phyloP scores from a whole-genome alignment of 1,284 basidiomycete genomes.

The Ceratobasidium theobromae region DNA sequence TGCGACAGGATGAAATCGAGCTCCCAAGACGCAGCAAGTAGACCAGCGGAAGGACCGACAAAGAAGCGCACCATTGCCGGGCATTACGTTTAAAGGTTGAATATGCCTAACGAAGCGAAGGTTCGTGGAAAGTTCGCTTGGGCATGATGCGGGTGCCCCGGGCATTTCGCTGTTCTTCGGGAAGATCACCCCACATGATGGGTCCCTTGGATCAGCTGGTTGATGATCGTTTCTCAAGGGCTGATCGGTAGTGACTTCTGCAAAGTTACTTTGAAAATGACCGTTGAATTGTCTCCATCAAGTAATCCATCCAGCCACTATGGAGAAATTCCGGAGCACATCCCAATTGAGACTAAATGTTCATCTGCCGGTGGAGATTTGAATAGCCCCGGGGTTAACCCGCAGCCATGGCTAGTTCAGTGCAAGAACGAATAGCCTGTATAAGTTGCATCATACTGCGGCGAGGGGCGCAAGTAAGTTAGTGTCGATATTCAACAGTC shows the following conservation, averaged over 20 bases:
- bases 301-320: not conserved
- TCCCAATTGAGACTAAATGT: not conserved
- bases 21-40: not conserved
- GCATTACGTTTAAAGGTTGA: conserved; percentile 14
- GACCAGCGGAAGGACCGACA: not conserved
- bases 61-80: not conserved
- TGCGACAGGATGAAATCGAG: not conserved
- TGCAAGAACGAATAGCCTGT: not conserved
- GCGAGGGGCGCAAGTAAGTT: too few relatives aligned
- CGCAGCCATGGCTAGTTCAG: not conserved
- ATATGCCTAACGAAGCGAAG: not conserved
- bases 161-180: conserved; percentile 24
- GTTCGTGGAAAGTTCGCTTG: not conserved
- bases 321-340: conserved; percentile 24
- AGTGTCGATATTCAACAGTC: not conserved
- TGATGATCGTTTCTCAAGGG: conserved; percentile 6
- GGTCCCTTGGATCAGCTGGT: conserved; percentile 13
- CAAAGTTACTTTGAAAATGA: not conserved
- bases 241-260: not conserved
- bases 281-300: not conserved
- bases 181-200: conserved; percentile 13
- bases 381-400: conserved; percentile 10
- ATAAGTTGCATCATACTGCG: not conserved
- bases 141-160: conserved; percentile 13
- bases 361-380: not conserved